phyloP scores from a whole-genome alignment of 2,329 filamentous ascomycete genomes.

The Oidium heveae region DNA sequence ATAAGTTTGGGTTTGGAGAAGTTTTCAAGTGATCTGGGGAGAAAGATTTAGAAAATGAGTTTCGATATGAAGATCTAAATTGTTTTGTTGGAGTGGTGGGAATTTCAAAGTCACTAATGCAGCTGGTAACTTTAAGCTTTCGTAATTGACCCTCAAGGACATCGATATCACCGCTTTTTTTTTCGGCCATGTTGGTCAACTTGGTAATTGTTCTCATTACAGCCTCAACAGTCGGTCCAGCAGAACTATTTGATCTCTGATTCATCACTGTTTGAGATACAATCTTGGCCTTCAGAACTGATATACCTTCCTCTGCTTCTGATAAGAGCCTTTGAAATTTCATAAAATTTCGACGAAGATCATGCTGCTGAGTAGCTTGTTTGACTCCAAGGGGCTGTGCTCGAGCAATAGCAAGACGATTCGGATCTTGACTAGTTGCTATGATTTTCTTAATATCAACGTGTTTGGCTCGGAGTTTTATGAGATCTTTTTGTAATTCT shows the following conservation, averaged over 20 bases:
- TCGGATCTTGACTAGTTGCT: slow-evolving; percentile 40
- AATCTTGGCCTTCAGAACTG: slow-evolving; percentile 55
- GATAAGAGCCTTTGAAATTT: slow-evolving; percentile 48
- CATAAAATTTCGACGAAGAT: slow-evolving; percentile 53
- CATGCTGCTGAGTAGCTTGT: slow-evolving; percentile 59
- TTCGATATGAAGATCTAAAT: slow-evolving; percentile 7
- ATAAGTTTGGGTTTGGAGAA: slow-evolving; percentile 9
- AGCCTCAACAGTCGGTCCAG: slow-evolving; percentile 59
- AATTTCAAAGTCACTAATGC: background rate
- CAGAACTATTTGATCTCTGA: slow-evolving; percentile 21
- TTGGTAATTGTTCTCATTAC: slow-evolving; percentile 78
- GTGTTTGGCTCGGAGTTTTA: slow-evolving; percentile 47
- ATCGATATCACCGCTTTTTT: slow-evolving; percentile 73
- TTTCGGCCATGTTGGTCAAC: slow-evolving; percentile 81
- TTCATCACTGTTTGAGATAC: slow-evolving; percentile 28
- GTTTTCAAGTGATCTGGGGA: slow-evolving; percentile 11
- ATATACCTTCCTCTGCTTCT: slow-evolving; percentile 57
- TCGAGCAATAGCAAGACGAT: slow-evolving; percentile 35
- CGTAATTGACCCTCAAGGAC: slow-evolving; percentile 71
- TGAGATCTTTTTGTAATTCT: slow-evolving; percentile 42
- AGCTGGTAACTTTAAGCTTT: slow-evolving; percentile 22
- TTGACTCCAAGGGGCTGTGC: slow-evolving; percentile 61
- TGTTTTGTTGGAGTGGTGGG: slow-evolving; percentile 11
- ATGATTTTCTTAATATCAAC: slow-evolving; percentile 60
- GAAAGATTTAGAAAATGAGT: slow-evolving; percentile 6